These are phyloP conservation scores for Schizochytrium sp. DNA, from an alignment of 108 stramenopile genomes.

Conservation along the genomic window DNA sequence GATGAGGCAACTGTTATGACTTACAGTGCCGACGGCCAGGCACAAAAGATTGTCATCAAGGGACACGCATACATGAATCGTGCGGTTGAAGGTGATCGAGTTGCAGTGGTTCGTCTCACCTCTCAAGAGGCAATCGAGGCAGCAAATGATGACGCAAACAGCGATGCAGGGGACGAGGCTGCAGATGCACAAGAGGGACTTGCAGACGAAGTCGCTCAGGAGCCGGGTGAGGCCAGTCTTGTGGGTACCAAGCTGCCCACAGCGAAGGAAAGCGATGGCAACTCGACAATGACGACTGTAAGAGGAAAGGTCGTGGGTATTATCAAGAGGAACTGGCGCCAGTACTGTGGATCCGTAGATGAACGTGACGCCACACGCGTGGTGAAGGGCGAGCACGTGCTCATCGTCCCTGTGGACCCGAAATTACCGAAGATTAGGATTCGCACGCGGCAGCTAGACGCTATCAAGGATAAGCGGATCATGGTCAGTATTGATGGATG, in stretches of 20 bases:
- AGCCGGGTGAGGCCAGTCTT: conserved; percentile 61
- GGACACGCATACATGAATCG: conserved; percentile 85
- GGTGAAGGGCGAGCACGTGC: conserved; percentile 64
- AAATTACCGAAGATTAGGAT: conserved; percentile 85
- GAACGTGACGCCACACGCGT: conserved; percentile 61
- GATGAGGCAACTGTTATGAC: conserved; percentile 69
- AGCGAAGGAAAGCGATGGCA: background rate
- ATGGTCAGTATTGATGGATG: conserved; percentile 90
- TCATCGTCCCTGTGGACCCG: conserved; percentile 91
- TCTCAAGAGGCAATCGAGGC: conserved; percentile 61
- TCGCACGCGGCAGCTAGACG: conserved; percentile 82
- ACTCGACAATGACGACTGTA: background rate
- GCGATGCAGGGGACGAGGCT: conserved; percentile 56
- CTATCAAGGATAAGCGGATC: conserved; percentile 83
- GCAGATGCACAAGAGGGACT: conserved; percentile 78
- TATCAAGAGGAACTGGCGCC: conserved; percentile 82
- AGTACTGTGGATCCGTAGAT: conserved; percentile 84
- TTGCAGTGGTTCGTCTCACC: conserved; percentile 80
- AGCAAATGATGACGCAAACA: conserved; percentile 63
- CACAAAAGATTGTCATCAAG: conserved; percentile 62
- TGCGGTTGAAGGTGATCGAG: conserved; percentile 94
- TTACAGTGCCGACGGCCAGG: conserved; percentile 19
- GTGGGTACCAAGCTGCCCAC: background rate
- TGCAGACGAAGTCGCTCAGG: conserved; percentile 71
- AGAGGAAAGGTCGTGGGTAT: conserved; percentile 89